These are phyloP conservation scores for Carallia pectinifolia DNA, from an alignment of 345 rosid species.

Conservation along the genomic window DNA sequence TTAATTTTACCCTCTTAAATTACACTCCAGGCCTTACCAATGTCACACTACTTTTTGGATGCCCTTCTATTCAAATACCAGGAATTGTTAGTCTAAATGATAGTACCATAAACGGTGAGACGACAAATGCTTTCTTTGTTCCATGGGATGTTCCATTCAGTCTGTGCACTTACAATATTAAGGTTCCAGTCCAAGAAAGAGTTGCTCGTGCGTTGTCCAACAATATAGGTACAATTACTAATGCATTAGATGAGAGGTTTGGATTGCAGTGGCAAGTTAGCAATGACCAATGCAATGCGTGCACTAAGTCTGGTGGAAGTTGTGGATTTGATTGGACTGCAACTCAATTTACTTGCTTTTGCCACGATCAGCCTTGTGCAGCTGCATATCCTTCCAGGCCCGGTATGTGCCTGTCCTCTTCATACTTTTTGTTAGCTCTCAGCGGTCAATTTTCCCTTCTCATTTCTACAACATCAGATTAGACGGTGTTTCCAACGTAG, in stretches of 20 bases:
- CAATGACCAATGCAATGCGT: slow-evolving; percentile 7
- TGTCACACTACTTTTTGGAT: slow-evolving; percentile 11
- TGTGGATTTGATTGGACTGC: slow-evolving; percentile 12
- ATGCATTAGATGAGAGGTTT: slow-evolving; percentile 21
- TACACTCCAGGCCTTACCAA: slow-evolving; percentile 2
- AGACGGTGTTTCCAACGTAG: too few relatives aligned
- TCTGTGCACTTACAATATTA: slow-evolving; percentile 8
- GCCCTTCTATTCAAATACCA: not conserved
- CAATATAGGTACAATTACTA: not conserved
- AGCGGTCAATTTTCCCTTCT: too few relatives aligned
- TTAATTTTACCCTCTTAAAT: slow-evolving; percentile 5
- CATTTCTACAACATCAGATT: too few relatives aligned
- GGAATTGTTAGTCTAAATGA: not conserved
- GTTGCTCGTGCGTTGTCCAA: slow-evolving; percentile 12
- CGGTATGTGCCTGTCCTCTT: slow-evolving; percentile 11
- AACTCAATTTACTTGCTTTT: slow-evolving; percentile 21
- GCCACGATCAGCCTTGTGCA: slow-evolving; percentile 18
- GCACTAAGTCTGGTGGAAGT: slow-evolving; percentile 10
- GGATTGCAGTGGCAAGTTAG: slow-evolving; percentile 13
- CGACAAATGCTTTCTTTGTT: not conserved
- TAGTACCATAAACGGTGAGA: not conserved
- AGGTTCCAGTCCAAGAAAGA: slow-evolving; percentile 11
- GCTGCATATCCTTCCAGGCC: slow-evolving; percentile 7
- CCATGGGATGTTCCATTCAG: not conserved
- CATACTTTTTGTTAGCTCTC: not conserved